Evolutionary conservation across 176 grass and related monocot species (phyloP), one percentile per base, ranked within the genome.

Genomic region (Guadua angustifolia): DNA sequence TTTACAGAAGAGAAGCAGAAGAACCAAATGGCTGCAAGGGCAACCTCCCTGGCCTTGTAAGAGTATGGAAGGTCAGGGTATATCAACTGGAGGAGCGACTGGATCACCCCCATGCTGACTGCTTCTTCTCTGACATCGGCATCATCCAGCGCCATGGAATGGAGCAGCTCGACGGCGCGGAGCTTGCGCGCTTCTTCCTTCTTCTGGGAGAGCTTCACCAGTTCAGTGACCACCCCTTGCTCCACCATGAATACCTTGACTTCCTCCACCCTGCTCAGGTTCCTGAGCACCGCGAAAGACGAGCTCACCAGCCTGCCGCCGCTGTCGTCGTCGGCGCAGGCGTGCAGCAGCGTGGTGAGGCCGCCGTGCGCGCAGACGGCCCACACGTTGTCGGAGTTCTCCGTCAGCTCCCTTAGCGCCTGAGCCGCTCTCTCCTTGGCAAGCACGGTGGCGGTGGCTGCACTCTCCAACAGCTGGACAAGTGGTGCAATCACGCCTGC

Each of bases 311-410:
- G 77, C 62, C 89, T 87, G 65, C 86, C 77, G 53, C 83, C 77
- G 83, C 86, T 81, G 49, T 33, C 50, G 46, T 10, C 73, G 8
- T 55, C 26, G 19, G 72, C 87, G 21, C 81, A 95, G 71, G 80
- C 77, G 57, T 75, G 75, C 29, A 95, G 74, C 75, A 99, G 89
- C 25, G 87, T 90, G 25, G 88, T 85, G 77, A 98, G 79, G 17
- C 95, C 93, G 7, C 93, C 93, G 78, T 98, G 91, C 50, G 95
- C 95, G 49, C 84, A 91, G 80, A 98, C 89, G 18, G 95, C 94
- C 95, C 95, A 98, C 79, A 90, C 91, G 76, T 98, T 98, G 66
- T 98, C 91, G 0, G 95, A 98, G 65, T 98, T 98, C 81, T 92
- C 91, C 17, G 95, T 98, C 74, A 98, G 88, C 57, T 86, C 90